Percentiles rank a stretch among this genome's conserved stretches.
Conservation (phyloP, 1,284 basidiomycete species). For the Marasmius tenuissimus region DNA sequence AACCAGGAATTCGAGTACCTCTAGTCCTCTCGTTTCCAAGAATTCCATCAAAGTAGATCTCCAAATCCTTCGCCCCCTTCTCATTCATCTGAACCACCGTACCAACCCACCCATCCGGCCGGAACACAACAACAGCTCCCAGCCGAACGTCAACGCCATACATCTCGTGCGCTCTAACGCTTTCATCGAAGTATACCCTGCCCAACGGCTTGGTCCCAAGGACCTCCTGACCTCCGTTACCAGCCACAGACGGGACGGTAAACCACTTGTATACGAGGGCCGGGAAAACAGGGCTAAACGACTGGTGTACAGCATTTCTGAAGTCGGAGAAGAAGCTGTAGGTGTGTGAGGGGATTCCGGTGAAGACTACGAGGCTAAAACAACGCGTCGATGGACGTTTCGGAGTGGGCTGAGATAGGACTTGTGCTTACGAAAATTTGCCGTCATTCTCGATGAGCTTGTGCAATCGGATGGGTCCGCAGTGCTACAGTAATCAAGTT, state of each 20-base stretch:
- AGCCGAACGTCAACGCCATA: slow-evolving; percentile 22
- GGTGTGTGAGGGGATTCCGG: slow-evolving; percentile 19
- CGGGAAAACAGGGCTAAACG: slow-evolving; percentile 15
- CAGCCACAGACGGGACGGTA: slow-evolving; percentile 18
- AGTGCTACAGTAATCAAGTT: slow-evolving; percentile 13
- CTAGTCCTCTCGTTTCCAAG: neutral
- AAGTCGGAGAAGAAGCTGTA: slow-evolving; percentile 6
- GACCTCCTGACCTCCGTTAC: slow-evolving; percentile 21
- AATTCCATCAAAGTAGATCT: slow-evolving; percentile 14
- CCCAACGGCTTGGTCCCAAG: slow-evolving; percentile 17
- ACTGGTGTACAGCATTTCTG: slow-evolving; percentile 10
- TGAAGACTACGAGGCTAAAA: slow-evolving; percentile 21
- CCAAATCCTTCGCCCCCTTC: slow-evolving; percentile 10
- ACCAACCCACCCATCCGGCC: slow-evolving; percentile 25
- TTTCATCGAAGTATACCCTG: slow-evolving; percentile 21
- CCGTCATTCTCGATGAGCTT: slow-evolving; percentile 22
- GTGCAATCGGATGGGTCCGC: slow-evolving; percentile 24
- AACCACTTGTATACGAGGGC: slow-evolving; percentile 20
- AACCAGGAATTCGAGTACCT: too few relatives aligned
- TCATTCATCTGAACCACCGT: slow-evolving; percentile 17
- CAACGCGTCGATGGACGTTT: neutral
- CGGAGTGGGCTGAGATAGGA: neutral
- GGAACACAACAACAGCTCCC: slow-evolving; percentile 22
- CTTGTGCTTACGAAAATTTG: slow-evolving; percentile 20
- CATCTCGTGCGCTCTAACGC: slow-evolving; percentile 21